Conservation (phyloP, 305 asterid species). For the Fraxinus dipetala region DNA sequence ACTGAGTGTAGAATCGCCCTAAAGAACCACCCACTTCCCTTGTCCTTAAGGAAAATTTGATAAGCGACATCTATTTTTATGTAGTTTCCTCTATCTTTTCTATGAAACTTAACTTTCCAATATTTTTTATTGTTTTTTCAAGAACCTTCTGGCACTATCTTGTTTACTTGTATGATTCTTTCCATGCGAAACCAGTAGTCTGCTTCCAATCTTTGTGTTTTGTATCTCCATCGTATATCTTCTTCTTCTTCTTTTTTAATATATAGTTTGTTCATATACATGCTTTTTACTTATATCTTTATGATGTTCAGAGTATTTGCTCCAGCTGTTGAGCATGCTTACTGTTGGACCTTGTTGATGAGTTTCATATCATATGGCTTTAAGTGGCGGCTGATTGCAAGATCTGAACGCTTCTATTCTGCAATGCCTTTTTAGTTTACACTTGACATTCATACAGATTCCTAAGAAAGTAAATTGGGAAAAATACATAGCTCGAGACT, state of each 20-base stretch:
- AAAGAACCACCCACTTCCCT: neutral
- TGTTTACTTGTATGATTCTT: neutral
- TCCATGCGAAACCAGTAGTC: neutral
- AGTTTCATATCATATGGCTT: neutral
- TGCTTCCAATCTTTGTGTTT: neutral
- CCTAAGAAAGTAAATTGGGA: conserved; percentile 95
- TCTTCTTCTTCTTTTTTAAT: neutral
- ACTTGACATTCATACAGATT: conserved; percentile 81
- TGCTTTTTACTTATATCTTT: neutral
- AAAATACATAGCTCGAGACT: conserved; percentile 48
- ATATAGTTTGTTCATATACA: neutral
- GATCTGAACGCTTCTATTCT: conserved; percentile 6
- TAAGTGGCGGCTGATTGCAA: conserved; percentile 6
- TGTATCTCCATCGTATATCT: neutral
- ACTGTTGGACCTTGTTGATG: neutral
- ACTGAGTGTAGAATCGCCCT: neutral
- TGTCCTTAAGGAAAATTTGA: neutral
- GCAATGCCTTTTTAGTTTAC: conserved; percentile 35
- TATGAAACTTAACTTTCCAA: neutral
- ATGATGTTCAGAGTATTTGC: neutral
- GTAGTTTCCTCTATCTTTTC: neutral
- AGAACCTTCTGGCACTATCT: neutral
- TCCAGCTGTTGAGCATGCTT: neutral
- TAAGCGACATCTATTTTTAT: neutral
- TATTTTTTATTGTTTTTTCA: neutral